Conservation (phyloP, 1,139 yeast species). For the Geotrichum restrictum region DNA sequence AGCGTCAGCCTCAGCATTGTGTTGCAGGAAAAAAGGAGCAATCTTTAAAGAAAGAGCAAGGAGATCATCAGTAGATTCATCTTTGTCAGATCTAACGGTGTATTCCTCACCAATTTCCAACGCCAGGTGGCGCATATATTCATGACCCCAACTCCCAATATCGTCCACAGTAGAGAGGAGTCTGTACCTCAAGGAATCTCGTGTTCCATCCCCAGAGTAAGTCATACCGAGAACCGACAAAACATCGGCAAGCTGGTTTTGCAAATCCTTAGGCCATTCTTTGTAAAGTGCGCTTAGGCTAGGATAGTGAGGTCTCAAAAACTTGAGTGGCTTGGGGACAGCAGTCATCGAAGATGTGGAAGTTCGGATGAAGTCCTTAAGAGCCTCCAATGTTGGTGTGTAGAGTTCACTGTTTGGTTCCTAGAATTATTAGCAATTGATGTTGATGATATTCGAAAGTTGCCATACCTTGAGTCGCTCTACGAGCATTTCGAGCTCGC, state of each 20-base stretch:
- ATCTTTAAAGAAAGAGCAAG: conserved; percentile 67
- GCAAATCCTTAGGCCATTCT: conserved; percentile 52
- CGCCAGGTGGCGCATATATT: conserved; percentile 92
- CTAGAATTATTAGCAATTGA: conserved; percentile 18
- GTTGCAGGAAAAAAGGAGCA: conserved; percentile 85
- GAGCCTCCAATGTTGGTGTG: conserved; percentile 55
- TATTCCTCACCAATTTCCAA: conserved; percentile 89
- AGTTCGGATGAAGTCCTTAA: conserved; percentile 78
- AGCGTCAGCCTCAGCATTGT: conserved; percentile 98
- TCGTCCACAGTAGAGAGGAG: conserved; percentile 58
- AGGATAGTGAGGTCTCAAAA: conserved; percentile 82
- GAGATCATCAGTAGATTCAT: conserved; percentile 44
- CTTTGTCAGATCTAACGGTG: conserved; percentile 58
- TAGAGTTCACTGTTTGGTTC: conserved; percentile 52
- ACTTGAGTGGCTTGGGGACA: conserved; percentile 96
- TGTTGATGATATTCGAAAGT: conserved; percentile 20
- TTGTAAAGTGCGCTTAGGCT: conserved; percentile 61
- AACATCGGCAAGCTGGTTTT: conserved; percentile 67
- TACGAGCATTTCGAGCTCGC: conserved; percentile 81
- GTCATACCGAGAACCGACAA: conserved; percentile 95
- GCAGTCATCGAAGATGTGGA: conserved; percentile 99
- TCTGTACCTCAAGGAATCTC: conserved; percentile 79
- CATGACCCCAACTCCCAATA: conserved; percentile 94
- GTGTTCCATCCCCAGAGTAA: conserved; percentile 76
- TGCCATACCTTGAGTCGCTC: conserved; percentile 52